Evolutionary conservation across 257 asterid genomes (phyloP).

Genomic region (Solanum chmielewskii): DNA sequence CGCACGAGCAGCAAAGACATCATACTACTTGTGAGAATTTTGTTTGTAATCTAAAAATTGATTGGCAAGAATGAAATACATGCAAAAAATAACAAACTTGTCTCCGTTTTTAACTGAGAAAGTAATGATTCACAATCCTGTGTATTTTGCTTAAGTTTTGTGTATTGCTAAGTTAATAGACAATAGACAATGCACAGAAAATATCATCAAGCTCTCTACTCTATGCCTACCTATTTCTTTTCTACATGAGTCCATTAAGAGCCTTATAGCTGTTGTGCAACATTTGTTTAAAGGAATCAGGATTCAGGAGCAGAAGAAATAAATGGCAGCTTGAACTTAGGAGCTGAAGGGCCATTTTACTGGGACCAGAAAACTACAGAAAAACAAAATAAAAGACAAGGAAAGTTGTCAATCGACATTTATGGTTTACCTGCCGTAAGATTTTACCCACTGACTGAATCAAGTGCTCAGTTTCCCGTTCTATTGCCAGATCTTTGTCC

Average conservation of each 20-base stretch:
- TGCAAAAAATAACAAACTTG: background rate
- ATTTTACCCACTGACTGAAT: conserved; percentile 56
- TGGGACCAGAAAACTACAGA: background rate
- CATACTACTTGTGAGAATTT: background rate
- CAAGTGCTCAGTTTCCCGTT: conserved; percentile 46
- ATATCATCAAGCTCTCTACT: background rate
- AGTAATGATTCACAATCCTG: background rate
- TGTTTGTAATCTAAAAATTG: background rate
- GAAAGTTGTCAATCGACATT: background rate
- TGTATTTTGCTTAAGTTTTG: background rate
- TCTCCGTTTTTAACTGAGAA: background rate
- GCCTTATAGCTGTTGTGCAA: background rate
- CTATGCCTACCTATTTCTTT: background rate
- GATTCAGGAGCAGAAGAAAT: background rate
- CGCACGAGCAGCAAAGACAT: background rate
- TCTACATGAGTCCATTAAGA: background rate
- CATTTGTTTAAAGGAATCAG: background rate
- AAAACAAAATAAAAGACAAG: background rate
- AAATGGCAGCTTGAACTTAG: background rate
- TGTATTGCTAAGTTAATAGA: background rate
- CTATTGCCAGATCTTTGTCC: conserved; percentile 21
- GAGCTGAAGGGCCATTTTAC: background rate
- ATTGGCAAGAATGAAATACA: background rate
- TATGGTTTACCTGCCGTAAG: conserved; percentile 19
- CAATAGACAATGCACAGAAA: background rate